Base-by-base conservation (phyloP, 2,329 filamentous ascomycete genomes). In the Cladophialophora exuberans region DNA sequence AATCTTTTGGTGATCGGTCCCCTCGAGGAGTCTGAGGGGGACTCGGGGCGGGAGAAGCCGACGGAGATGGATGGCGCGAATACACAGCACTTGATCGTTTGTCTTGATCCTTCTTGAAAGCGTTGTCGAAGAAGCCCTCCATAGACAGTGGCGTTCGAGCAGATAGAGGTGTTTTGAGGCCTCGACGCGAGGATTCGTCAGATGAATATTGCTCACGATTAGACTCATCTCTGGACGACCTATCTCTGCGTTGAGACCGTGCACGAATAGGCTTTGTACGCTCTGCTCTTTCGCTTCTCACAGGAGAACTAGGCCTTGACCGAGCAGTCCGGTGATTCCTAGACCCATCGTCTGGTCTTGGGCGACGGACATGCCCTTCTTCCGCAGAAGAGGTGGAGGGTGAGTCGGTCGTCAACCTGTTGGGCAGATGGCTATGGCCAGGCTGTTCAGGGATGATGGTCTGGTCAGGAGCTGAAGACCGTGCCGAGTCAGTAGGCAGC, bases 41-140 rank as follows among this genome's bases (percentile, higher is more conserved):
- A 46, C 63, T 68, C 10, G 46, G 51, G 13, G 65, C 60, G 15
- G 66, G 65, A 7, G 66, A 68, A 2, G 43, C 47, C 26, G 59
- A 35, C 3, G 65, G 64, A 17, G 66, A 68, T 3, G 52, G 43
- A 25, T 57, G 47, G 10, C 61, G 58, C 13, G 64, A 59, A 7
- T 55, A 50, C 5, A 39, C 38, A 23, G 48, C 38, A 20, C 3
- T 56, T 5, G 50, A 11, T 18, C 42, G 30, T 39, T 54, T 63
- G 35, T 41, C 54, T 46, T 62, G 57, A 22, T 64, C 59, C 2
- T 54, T 53, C 20, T 43, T 42, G 48, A 64, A 51, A 28, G 65
- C 51, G 44, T 59, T 53, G 49, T 56, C 50, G 44, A 64, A 57
- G 51, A 59, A 56, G 49, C 62, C 61, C 42, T 65, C 59, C 57